Evolutionary conservation across 305 asterid species (phyloP), one percentile per base, ranked within the genome.

Genomic region (Fraxinus angustifolia): DNA sequence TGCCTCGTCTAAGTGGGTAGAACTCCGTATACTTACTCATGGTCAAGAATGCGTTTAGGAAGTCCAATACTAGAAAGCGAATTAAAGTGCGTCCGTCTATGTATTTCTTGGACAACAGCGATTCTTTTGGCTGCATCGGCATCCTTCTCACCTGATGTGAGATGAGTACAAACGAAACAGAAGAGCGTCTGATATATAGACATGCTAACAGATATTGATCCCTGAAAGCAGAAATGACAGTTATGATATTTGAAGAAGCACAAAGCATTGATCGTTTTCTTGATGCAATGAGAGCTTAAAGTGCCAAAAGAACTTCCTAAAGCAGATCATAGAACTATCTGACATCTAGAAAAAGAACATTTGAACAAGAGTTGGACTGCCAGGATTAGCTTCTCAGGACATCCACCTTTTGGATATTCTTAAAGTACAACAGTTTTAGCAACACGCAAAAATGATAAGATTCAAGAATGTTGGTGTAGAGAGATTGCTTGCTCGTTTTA

Each of bases 191-290:
- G 99, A 88, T 95, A 88, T 83, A 95, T 84, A 23, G 99, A 92
- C 99, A 95, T 91, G 85, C 99, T 94, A 79, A 95, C 97, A 75
- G 99, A 88, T 86, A 95, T 78, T 17, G 99, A 90, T 89, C 99
- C 99, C 99, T 95, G 90, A 78, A 85, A 84, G 76, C 75, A 42
- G 79, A 12, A 76, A 34, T 33, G 74, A 40, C 70, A 65, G 78
- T 70, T 12, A 34, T 53, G 62, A 53, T 53, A 50, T 50, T 50
- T 50, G 62, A 53, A 53, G 10, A 53, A 81, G 62, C 40, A 68
- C 19, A 30, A 68, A 68, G 40, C 40, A 68, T 68, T 68, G 36
- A 26, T 68, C 1, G 7, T 12, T 68, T 68, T 8, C 38, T 68
- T 68, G 40, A 28, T 30, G 19, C 38, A 30, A 68, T 14, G 38